Base-by-base conservation (phyloP, 2,329 filamentous ascomycete species). In the Ophiosphaerella herpotricha region DNA sequence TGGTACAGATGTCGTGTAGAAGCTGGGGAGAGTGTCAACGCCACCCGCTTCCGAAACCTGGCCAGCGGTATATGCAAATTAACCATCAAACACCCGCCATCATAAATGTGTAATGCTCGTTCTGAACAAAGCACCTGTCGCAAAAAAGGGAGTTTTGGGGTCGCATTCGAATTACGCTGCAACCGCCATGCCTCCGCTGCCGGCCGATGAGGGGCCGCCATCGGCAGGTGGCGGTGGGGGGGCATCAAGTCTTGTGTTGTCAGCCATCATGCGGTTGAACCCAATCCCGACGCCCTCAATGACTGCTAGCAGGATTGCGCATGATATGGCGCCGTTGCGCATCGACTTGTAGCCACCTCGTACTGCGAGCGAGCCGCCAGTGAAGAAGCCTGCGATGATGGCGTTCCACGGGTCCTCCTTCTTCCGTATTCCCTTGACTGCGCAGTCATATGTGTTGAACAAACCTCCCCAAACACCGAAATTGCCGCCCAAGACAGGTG, bases 321-420 rank as follows among this genome's bases (percentile, higher is more conserved):
- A 97, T 63, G 93, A 94, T 68, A 99, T 97, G 56, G 94, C 94
- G 53, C 91, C 92, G 77, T 97, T 97, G 66, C 94, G 84, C 57
- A 94, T 91, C 18, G 93, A 91, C 80, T 90, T 92, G 75, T 88
- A 88, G 51, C 94, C 94, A 67, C 94, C 94, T 77, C 94, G 85
- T 56, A 97, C 87, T 43, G 94, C 94, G 31, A 99, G 82, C 26
- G 93, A 85, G 63, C 94, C 94, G 68, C 72, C 69, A 4, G 94
- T 97, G 76, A 97, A 93, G 82, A 97, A 97, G 46, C 94, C 94
- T 36, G 93, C 94, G 64, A 93, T 95, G 74, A 99, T 97, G 68
- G 92, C 91, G 78, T 97, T 97, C 80, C 91, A 97, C 12, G 94
- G 91, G 74, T 97, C 94, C 76, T 99, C 94, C 86, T 97, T 97